These are phyloP conservation scores for Zelonia costaricensis DNA, from an alignment of 208 protist species.

Conservation along the genomic window DNA sequence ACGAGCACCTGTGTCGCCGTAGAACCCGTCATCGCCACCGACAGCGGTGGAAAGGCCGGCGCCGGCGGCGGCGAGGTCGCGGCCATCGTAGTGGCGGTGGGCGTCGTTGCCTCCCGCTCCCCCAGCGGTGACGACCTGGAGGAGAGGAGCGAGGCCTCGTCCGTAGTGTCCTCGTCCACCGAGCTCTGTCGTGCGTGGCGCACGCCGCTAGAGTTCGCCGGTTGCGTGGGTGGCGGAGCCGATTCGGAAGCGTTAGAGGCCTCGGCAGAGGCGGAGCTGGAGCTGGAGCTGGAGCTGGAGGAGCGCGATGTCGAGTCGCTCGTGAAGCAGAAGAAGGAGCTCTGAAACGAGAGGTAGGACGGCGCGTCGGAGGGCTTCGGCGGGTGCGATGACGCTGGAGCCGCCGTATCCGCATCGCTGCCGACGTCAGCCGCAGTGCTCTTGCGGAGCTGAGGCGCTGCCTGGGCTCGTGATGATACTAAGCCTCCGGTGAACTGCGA, in stretches of 20 bases:
- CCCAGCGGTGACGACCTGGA: background rate
- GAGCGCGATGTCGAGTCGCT: background rate
- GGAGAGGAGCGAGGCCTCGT: background rate
- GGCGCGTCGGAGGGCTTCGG: too few relatives aligned
- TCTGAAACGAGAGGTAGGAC: too few relatives aligned
- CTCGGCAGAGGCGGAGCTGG: background rate
- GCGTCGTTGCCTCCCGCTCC: too few relatives aligned
- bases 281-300: background rate
- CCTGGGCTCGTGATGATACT: too few relatives aligned
- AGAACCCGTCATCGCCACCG: background rate
- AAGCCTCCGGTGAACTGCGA: too few relatives aligned
- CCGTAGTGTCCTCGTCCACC: background rate
- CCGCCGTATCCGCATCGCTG: too few relatives aligned
- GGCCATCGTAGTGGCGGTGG: too few relatives aligned
- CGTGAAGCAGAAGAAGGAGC: too few relatives aligned
- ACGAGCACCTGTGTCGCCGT: slow-evolving; percentile 7
- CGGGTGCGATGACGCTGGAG: too few relatives aligned
- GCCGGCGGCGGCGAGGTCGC: background rate
- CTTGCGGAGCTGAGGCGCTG: too few relatives aligned
- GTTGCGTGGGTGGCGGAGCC: background rate
- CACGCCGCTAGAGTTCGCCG: background rate
- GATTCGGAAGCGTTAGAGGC: too few relatives aligned
- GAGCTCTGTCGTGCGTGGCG: background rate
- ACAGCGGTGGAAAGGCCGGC: background rate
- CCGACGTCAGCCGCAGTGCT: too few relatives aligned